Conservation (phyloP, 768 basidiomycete species). For the Boletus fagicola region DNA sequence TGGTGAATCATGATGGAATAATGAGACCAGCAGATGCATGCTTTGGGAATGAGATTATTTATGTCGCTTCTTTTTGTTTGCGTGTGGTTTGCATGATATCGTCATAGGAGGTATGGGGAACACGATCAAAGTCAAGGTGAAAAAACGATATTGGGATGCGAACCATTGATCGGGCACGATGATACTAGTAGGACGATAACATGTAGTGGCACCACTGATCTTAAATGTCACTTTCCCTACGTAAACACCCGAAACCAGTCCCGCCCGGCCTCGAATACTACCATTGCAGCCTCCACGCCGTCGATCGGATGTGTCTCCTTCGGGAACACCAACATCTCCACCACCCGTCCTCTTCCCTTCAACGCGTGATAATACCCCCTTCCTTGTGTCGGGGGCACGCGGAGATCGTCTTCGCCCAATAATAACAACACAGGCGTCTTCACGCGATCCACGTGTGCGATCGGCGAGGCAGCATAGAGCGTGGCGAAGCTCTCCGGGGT, state of each 20-base stretch:
- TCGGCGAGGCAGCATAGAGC: conserved; percentile 54
- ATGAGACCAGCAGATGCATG: too few species aligned
- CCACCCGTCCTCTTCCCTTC: conserved; percentile 42
- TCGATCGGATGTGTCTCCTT: conserved; percentile 64
- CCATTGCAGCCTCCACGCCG: conserved; percentile 57
- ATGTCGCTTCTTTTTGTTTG: too few species aligned
- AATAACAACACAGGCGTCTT: conserved; percentile 53
- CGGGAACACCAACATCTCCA: conserved; percentile 61
- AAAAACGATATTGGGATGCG: too few species aligned
- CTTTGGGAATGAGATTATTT: too few species aligned
- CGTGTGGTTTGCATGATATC: too few species aligned
- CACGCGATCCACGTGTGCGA: conserved; percentile 50
- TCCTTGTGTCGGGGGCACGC: conserved; percentile 64
- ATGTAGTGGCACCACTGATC: not conserved
- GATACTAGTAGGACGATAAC: too few species aligned
- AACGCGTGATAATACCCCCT: conserved; percentile 64
- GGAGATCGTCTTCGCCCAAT: conserved; percentile 57
- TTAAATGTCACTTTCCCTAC: not conserved
- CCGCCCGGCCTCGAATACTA: conserved; percentile 49
- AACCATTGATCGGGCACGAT: too few species aligned
- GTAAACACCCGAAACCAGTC: conserved; percentile 46
- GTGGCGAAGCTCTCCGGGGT: conserved; percentile 43
- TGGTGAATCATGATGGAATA: too few species aligned
- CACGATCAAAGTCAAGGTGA: too few species aligned
- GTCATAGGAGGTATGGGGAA: too few species aligned